These are phyloP conservation scores for Leccinum aurantiacum DNA, from an alignment of 768 basidiomycete genomes.

Conservation along the genomic window DNA sequence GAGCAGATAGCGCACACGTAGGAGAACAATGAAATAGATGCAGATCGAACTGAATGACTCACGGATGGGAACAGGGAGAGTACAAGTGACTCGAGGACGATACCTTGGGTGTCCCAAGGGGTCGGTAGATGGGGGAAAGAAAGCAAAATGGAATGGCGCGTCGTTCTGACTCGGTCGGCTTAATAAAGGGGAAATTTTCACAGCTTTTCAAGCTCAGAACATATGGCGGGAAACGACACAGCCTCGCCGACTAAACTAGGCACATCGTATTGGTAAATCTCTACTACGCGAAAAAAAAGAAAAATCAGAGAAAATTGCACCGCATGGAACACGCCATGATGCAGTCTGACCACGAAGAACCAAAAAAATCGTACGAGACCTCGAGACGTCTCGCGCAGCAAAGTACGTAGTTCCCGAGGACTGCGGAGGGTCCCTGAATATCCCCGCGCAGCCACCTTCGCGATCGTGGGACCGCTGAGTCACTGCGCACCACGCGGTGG, in stretches of 20 bases:
- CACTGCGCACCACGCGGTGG: background rate
- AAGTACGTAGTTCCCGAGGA: slow-evolving; percentile 11
- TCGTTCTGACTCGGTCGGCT: slow-evolving; percentile 29
- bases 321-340: background rate
- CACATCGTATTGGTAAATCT: background rate
- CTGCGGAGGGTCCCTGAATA: slow-evolving; percentile 14
- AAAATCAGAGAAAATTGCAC: background rate
- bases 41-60: slow-evolving; percentile 29
- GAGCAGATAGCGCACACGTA: slow-evolving; percentile 29
- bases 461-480: slow-evolving; percentile 7
- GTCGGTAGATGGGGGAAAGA: slow-evolving; percentile 20
- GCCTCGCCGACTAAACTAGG: slow-evolving; percentile 17
- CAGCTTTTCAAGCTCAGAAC: slow-evolving; percentile 40
- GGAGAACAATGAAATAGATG: slow-evolving; percentile 29
- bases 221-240: slow-evolving; percentile 24
- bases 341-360: background rate
- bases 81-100: slow-evolving; percentile 27
- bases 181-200: slow-evolving; percentile 32
- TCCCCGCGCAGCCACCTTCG: slow-evolving; percentile 3
- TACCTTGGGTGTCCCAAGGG: slow-evolving; percentile 17
- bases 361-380: background rate
- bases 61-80: slow-evolving; percentile 20
- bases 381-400: slow-evolving; percentile 1
- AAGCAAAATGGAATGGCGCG: slow-evolving; percentile 8
- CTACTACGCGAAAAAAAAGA: background rate